Conservation (phyloP, 2,329 filamentous ascomycete genomes). For the Epichloe elymi region DNA sequence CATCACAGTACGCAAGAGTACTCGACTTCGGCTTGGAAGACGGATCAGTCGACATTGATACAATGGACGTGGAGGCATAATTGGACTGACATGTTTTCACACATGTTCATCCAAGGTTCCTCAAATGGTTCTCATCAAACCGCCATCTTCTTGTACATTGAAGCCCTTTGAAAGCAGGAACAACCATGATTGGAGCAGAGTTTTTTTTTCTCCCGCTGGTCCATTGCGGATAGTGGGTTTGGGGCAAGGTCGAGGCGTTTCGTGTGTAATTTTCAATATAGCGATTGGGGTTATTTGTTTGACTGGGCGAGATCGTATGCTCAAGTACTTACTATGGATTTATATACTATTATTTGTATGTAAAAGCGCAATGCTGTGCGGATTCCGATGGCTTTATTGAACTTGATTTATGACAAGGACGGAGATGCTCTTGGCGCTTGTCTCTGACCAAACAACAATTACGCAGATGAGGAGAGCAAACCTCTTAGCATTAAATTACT, state of each 20-base stretch:
- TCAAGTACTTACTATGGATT: background rate
- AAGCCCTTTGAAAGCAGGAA: background rate
- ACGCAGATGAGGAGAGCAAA: background rate
- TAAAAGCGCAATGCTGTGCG: background rate
- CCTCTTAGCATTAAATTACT: background rate
- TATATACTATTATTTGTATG: too few species aligned
- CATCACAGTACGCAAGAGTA: slow-evolving; percentile 86
- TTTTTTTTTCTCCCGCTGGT: background rate
- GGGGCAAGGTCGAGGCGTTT: background rate
- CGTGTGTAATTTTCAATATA: background rate
- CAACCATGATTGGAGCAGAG: background rate
- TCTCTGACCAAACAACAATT: background rate
- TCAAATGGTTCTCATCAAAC: background rate
- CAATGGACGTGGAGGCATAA: slow-evolving; percentile 29
- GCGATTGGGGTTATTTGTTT: background rate
- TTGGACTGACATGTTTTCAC: background rate
- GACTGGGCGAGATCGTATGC: background rate
- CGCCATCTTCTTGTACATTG: background rate
- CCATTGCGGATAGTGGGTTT: background rate
- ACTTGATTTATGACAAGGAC: too few species aligned
- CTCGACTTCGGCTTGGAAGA: slow-evolving; percentile 47
- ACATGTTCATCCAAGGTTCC: background rate
- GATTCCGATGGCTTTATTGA: background rate
- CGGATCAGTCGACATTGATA: slow-evolving; percentile 28
- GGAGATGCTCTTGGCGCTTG: background rate